These are phyloP conservation scores for Sclerotinia borealis DNA, from an alignment of 2,329 filamentous ascomycete genomes.

Conservation along the genomic window DNA sequence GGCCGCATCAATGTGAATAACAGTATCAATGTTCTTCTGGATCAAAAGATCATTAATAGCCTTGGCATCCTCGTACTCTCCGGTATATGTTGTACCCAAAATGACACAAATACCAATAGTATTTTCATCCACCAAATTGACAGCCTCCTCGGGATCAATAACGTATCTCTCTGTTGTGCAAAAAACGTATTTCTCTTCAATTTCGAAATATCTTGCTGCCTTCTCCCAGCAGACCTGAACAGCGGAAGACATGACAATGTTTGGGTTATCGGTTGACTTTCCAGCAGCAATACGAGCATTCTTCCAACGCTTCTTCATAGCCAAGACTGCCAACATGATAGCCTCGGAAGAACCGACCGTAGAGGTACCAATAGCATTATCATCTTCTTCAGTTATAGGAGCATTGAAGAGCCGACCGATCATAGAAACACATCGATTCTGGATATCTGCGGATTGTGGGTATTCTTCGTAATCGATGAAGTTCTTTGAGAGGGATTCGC, in stretches of 20 bases:
- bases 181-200: slow-evolving; percentile 78
- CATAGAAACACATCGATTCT: slow-evolving; percentile 89
- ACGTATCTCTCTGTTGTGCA: slow-evolving; percentile 57
- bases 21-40: slow-evolving; percentile 66
- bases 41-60: slow-evolving; percentile 82
- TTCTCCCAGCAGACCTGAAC: slow-evolving; percentile 99
- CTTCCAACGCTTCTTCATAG: slow-evolving; percentile 95
- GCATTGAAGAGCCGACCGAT: slow-evolving; percentile 86
- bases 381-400: slow-evolving; percentile 49
- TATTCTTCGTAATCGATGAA: slow-evolving; percentile 90
- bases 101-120: slow-evolving; percentile 90
- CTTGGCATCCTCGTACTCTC: slow-evolving; percentile 92
- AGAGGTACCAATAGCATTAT: slow-evolving; percentile 74
- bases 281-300: slow-evolving; percentile 78
- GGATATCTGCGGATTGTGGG: slow-evolving; percentile 73
- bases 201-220: slow-evolving; percentile 80
- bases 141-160: slow-evolving; percentile 57
- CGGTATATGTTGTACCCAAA: slow-evolving; percentile 88
- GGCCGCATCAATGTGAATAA: slow-evolving; percentile 91
- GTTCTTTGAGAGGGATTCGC: slow-evolving; percentile 87
- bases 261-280: slow-evolving; percentile 73
- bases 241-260: slow-evolving; percentile 92
- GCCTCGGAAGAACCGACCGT: slow-evolving; percentile 87
- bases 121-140: slow-evolving; percentile 58
- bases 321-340: slow-evolving; percentile 75